These are phyloP conservation scores for Thraustotheca clavata DNA, from an alignment of 352 stramenopile genomes.

Conservation along the genomic window DNA sequence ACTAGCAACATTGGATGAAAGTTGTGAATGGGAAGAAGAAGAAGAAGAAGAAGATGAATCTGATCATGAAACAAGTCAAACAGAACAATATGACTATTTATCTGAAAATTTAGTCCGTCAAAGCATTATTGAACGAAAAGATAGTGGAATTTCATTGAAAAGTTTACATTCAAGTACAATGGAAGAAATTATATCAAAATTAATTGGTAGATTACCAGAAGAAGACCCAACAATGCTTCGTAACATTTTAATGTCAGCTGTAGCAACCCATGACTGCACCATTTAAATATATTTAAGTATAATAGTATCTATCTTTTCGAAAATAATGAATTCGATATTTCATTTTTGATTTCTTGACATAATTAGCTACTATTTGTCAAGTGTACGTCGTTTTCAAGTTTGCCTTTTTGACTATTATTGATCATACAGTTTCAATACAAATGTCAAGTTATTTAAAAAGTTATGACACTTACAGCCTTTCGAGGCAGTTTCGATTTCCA, in stretches of 20 bases:
- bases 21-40: background rate
- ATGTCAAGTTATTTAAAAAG: no score
- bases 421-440: no score
- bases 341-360: no score
- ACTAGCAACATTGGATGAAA: background rate
- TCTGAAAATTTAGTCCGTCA: background rate
- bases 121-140: background rate
- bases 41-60: no score
- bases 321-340: no score
- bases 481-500: background rate
- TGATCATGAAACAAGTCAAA: no score
- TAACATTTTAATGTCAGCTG: slow-evolving; percentile 1
- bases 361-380: no score
- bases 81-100: background rate
- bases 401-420: no score
- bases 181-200: background rate
- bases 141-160: background rate
- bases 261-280: background rate
- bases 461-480: slow-evolving; percentile 13
- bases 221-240: background rate
- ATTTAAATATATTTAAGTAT: slow-evolving; percentile 1
- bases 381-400: no score
- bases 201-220: background rate
- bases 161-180: no score
- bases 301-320: no score